phyloP scores from a whole-genome alignment of 225 moss, liverwort and hornwort species.

The Antitrichia curtipendula region DNA sequence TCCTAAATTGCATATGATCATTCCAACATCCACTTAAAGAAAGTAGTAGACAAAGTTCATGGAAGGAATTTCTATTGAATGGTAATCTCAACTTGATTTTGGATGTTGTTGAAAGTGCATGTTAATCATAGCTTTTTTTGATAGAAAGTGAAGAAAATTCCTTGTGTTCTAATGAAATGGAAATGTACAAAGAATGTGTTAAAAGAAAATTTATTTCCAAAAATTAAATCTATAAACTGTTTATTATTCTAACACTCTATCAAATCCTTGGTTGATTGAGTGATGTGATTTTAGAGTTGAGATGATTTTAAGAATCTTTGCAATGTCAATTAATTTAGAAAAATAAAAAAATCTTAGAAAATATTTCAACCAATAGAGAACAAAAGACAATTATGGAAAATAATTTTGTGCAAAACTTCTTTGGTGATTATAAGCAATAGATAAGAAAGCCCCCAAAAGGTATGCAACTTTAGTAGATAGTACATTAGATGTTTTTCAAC shows the following conservation, averaged over 20 bases:
- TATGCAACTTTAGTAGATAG: not conserved
- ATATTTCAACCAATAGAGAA: not conserved
- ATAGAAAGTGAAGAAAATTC: not conserved
- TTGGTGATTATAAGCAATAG: not conserved
- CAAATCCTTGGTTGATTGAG: not conserved
- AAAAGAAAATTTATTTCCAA: no score
- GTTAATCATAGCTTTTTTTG: fast-evolving
- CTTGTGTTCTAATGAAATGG: fast-evolving
- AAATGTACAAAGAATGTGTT: not conserved
- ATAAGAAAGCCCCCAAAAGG: no score
- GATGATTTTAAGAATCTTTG: not conserved
- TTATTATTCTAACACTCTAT: no score
- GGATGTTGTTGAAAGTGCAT: not conserved
- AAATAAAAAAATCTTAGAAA: not conserved
- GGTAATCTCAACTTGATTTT: not conserved
- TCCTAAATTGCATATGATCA: no score
- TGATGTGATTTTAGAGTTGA: not conserved
- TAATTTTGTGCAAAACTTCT: no score
- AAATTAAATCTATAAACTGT: not conserved
- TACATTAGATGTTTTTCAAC: no score
- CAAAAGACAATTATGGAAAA: not conserved
- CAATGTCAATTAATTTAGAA: not conserved
- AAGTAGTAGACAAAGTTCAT: not conserved
- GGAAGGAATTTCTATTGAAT: not conserved
- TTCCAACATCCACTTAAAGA: not conserved